Conservation (phyloP, 345 rosid species). For the Eucalyptus curtisii region DNA sequence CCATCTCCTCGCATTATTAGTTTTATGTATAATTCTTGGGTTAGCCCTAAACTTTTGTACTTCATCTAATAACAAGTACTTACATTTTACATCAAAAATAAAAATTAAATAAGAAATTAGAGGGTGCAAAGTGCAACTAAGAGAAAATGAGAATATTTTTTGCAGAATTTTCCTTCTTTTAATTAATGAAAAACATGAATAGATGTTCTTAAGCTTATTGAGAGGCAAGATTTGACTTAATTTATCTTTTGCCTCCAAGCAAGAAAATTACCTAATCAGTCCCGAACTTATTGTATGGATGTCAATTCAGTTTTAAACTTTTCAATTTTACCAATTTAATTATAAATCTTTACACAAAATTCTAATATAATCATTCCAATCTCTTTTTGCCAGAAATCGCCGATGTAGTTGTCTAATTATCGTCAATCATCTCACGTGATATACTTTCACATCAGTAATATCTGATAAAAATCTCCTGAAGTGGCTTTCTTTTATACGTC, state of each 20-base stretch:
- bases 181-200: not conserved
- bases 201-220: not conserved
- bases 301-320: not conserved
- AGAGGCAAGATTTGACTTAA: not conserved
- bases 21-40: not conserved
- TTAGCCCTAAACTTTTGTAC: not conserved
- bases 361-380: not conserved
- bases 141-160: not conserved
- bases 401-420: fast-evolving
- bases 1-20: not conserved
- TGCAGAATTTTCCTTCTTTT: not conserved
- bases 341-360: not conserved
- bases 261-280: not conserved
- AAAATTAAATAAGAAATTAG: not conserved
- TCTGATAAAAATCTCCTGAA: fast-evolving
- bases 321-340: not conserved
- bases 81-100: too few relatives aligned
- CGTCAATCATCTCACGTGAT: fast-evolving
- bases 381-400: not conserved
- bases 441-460: fast-evolving
- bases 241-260: not conserved
- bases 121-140: not conserved
- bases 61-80: not conserved
- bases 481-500: not conserved
- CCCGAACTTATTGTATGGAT: fast-evolving